Percentiles rank a stretch among this genome's conserved stretches.
Conservation (phyloP, 1,139 yeast genomes). For the Kodamaea alishanica region DNA sequence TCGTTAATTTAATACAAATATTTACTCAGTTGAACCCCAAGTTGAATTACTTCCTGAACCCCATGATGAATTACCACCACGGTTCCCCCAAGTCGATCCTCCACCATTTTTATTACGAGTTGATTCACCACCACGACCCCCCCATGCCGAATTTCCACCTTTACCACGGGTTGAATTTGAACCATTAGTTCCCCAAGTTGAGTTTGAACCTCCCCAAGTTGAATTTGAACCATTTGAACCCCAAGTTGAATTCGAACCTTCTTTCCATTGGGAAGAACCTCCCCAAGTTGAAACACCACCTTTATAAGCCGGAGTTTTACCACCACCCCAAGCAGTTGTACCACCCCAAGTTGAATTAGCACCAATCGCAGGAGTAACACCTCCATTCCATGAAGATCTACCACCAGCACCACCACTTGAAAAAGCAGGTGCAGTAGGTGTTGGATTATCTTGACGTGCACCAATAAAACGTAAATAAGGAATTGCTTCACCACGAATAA, state of each 20-base stretch:
- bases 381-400: conserved; percentile 43
- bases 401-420: conserved; percentile 41
- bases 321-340: conserved; percentile 49
- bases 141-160: conserved; percentile 40
- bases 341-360: conserved; percentile 47
- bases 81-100: conserved; percentile 29
- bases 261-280: conserved; percentile 10
- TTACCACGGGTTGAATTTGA: conserved; percentile 18
- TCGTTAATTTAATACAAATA: too few species aligned
- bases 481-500: conserved; percentile 60
- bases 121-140: conserved; percentile 23
- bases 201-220: conserved; percentile 23
- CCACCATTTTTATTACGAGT: conserved; percentile 19
- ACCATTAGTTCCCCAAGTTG: conserved; percentile 41
- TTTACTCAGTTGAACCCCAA: too few species aligned
- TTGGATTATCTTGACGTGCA: conserved; percentile 24
- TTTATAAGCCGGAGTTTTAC: conserved; percentile 29
- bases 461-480: conserved; percentile 80
- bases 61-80: conserved; percentile 9
- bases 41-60: conserved; percentile 18
- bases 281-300: conserved; percentile 37
- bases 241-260: conserved; percentile 14
- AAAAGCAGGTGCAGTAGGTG: conserved; percentile 40
- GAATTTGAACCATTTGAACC: conserved; percentile 9
- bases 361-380: conserved; percentile 46